These are phyloP conservation scores for Ceratocystis harringtonii DNA, from an alignment of 2,329 filamentous ascomycete species.

Conservation along the genomic window DNA sequence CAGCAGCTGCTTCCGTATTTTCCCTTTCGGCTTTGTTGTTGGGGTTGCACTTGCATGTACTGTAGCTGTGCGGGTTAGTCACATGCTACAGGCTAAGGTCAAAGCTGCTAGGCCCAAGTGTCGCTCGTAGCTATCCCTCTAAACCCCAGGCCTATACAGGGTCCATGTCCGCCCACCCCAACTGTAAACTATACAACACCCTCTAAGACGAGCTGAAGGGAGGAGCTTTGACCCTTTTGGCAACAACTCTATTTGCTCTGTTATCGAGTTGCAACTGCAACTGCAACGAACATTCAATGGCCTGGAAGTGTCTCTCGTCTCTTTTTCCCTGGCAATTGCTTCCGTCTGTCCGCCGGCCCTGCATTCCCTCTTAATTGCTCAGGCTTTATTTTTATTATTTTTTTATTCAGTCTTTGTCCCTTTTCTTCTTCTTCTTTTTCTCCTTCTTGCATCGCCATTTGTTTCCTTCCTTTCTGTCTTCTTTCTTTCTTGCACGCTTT, in stretches of 20 bases:
- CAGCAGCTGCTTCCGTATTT: not conserved
- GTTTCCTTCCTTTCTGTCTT: conserved; percentile 17
- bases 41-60: not conserved
- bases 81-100: not conserved
- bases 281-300: not conserved
- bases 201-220: not conserved
- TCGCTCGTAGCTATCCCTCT: not conserved
- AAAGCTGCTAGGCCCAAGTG: not conserved
- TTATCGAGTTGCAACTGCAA: not conserved
- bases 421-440: not conserved
- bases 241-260: not conserved
- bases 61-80: not conserved
- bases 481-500: not conserved
- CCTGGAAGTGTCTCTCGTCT: not conserved
- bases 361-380: not conserved
- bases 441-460: conserved; percentile 13
- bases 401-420: conserved; percentile 9
- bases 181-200: not conserved
- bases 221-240: not conserved
- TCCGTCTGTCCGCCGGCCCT: conserved; percentile 9
- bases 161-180: not conserved
- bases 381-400: conserved; percentile 2
- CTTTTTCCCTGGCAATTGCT: not conserved
- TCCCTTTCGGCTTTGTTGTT: not conserved
- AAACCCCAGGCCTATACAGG: not conserved